These are phyloP conservation scores for Rhodotorula paludigena DNA, from an alignment of 768 basidiomycete species.

Conservation along the genomic window DNA sequence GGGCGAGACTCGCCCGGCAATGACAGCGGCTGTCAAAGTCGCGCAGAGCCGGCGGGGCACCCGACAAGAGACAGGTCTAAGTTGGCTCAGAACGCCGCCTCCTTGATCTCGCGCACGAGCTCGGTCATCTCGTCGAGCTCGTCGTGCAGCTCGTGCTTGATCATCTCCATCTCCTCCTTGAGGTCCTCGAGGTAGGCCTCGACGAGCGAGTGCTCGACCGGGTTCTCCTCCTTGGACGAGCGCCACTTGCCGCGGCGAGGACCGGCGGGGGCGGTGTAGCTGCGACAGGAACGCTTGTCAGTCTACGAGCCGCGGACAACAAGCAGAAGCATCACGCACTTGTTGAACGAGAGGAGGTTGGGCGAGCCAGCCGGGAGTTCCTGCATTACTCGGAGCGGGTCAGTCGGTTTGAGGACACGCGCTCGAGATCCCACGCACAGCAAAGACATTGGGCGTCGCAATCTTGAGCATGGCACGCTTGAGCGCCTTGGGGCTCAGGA, in stretches of 20 bases:
- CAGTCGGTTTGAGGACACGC: too few species aligned
- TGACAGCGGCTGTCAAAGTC: not conserved
- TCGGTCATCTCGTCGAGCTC: constrained; percentile 26
- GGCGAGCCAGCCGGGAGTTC: constrained; percentile 54
- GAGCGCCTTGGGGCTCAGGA: constrained; percentile 61
- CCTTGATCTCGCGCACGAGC: constrained; percentile 12
- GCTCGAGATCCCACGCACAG: not conserved
- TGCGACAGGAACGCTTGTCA: not conserved
- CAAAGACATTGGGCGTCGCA: constrained; percentile 47
- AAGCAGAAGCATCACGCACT: constrained; percentile 42
- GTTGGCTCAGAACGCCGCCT: not conserved
- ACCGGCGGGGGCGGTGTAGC: constrained; percentile 8
- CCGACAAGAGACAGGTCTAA: not conserved
- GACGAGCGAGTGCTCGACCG: constrained; percentile 9
- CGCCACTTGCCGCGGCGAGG: constrained; percentile 7
- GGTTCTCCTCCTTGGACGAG: not conserved
- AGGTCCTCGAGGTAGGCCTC: constrained; percentile 29
- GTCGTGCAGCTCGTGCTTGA: constrained; percentile 13
- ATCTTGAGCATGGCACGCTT: constrained; percentile 69
- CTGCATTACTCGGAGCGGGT: too few species aligned
- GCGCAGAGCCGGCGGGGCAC: too few species aligned
- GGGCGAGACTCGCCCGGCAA: too few species aligned
- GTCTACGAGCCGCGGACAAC: not conserved
- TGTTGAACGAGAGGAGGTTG: constrained; percentile 77
- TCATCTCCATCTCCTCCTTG: constrained; percentile 22